Percentiles rank a stretch among this genome's conserved stretches.
phyloP scores from a whole-genome alignment of 306 rosid genomes.

The Lagenaria siceraria region DNA sequence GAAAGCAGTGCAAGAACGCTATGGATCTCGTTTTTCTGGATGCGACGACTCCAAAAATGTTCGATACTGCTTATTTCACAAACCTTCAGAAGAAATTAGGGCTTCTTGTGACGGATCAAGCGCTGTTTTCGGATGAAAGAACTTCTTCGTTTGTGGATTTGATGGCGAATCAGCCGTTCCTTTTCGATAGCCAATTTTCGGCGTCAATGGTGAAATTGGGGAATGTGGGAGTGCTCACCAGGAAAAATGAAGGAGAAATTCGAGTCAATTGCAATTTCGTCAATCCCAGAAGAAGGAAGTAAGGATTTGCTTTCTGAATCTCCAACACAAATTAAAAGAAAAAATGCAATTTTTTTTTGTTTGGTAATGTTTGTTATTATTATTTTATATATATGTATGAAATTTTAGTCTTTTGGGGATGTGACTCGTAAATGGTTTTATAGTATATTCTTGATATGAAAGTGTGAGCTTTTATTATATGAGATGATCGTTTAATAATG shows the following conservation, averaged over 20 bases:
- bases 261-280: conserved; percentile 57
- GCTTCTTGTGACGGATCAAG: conserved; percentile 59
- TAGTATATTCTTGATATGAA: background rate
- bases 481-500: background rate
- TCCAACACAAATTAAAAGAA: too few species aligned
- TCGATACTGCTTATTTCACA: conserved; percentile 47
- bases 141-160: conserved; percentile 56
- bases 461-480: background rate
- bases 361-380: too few species aligned
- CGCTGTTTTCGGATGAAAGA: conserved; percentile 44
- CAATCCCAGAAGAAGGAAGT: conserved; percentile 11
- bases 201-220: conserved; percentile 84
- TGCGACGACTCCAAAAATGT: conserved; percentile 51
- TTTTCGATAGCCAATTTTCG: conserved; percentile 58
- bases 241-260: conserved; percentile 63
- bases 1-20: conserved; percentile 31
- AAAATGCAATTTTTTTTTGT: too few species aligned
- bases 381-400: background rate
- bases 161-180: conserved; percentile 50
- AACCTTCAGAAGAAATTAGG: conserved; percentile 64
- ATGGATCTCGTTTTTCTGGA: conserved; percentile 48
- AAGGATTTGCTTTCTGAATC: too few species aligned
- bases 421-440: background rate
- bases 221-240: conserved; percentile 63
- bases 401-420: background rate